Percentiles rank a stretch among this genome's conserved stretches.
These are phyloP conservation scores for Tolypocladium guangdongense DNA, from an alignment of 2,329 filamentous ascomycete species.

Conservation along the genomic window DNA sequence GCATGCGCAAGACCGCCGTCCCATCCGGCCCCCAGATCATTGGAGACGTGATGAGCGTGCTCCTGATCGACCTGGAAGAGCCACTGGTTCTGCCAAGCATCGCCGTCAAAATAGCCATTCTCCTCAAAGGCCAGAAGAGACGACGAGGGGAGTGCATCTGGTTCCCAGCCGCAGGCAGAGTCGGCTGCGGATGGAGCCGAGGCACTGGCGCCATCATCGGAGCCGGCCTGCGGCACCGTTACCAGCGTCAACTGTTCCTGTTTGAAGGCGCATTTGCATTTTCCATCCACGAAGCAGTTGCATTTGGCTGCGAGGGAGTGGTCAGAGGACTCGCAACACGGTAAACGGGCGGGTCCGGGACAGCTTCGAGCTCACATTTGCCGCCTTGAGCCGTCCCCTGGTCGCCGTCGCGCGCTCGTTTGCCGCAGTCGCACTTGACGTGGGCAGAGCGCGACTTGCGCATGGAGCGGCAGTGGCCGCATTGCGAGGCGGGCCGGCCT, in stretches of 20 bases:
- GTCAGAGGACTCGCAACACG: not conserved
- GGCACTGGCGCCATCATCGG: not conserved
- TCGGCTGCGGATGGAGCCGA: not conserved
- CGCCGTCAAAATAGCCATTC: not conserved
- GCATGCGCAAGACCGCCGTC: not conserved
- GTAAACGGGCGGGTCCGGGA: too few species aligned
- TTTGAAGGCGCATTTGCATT: not conserved
- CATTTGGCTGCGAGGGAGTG: not conserved
- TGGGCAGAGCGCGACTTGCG: constrained; percentile 1
- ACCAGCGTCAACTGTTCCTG: not conserved
- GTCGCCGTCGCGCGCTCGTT: not conserved
- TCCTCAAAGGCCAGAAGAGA: not conserved
- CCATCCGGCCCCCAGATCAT: not conserved
- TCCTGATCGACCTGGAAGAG: not conserved
- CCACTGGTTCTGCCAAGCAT: not conserved
- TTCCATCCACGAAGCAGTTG: not conserved
- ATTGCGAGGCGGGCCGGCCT: constrained; percentile 1
- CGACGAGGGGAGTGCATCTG: not conserved
- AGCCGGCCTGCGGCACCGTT: not conserved
- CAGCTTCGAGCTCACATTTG: not conserved
- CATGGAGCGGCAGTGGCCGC: constrained; percentile 2
- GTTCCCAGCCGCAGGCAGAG: not conserved
- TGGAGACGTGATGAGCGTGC: not conserved
- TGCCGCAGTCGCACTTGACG: constrained; percentile 1
- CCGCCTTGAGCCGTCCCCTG: not conserved